Percentiles rank a stretch among this genome's conserved stretches.
phyloP scores from a whole-genome alignment of 2,329 filamentous ascomycete genomes.

The Fusarium hainanense region DNA sequence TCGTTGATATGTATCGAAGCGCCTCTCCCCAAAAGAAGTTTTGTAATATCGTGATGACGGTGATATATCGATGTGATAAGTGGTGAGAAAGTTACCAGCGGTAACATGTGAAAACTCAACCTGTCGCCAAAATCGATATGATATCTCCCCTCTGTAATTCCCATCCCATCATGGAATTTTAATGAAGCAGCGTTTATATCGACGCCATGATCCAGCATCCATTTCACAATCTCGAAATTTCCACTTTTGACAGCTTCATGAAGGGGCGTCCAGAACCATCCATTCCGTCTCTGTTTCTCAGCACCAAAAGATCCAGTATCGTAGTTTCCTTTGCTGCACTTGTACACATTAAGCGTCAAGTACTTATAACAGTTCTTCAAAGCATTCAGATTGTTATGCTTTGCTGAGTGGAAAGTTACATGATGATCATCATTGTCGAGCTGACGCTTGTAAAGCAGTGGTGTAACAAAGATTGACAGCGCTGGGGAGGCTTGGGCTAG shows the following conservation, averaged over 20 bases:
- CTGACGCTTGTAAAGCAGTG: conserved; percentile 26
- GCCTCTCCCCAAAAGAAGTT: conserved; percentile 16
- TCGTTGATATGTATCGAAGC: conserved; percentile 23
- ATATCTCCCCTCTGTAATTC: conserved; percentile 2
- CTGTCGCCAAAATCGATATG: conserved; percentile 22
- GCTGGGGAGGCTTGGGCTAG: background rate
- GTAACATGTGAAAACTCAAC: conserved; percentile 9
- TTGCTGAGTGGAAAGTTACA: conserved; percentile 22
- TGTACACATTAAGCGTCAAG: background rate
- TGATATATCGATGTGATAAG: conserved; percentile 19
- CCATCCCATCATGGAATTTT: background rate
- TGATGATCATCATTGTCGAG: conserved; percentile 7
- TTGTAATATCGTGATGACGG: background rate
- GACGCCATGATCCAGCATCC: conserved; percentile 9
- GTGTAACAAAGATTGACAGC: conserved; percentile 2
- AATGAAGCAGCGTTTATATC: conserved; percentile 15
- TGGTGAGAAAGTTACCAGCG: conserved; percentile 19
- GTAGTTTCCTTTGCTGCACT: background rate
- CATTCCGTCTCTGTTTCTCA: background rate
- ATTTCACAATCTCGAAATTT: conserved; percentile 6
- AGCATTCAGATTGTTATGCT: background rate
- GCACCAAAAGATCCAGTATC: background rate
- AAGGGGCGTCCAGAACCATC: conserved; percentile 7
- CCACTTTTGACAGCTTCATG: conserved; percentile 2
- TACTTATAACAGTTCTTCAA: background rate